Conservation (phyloP, 306 rosid genomes). For the Carpinus viminea region DNA sequence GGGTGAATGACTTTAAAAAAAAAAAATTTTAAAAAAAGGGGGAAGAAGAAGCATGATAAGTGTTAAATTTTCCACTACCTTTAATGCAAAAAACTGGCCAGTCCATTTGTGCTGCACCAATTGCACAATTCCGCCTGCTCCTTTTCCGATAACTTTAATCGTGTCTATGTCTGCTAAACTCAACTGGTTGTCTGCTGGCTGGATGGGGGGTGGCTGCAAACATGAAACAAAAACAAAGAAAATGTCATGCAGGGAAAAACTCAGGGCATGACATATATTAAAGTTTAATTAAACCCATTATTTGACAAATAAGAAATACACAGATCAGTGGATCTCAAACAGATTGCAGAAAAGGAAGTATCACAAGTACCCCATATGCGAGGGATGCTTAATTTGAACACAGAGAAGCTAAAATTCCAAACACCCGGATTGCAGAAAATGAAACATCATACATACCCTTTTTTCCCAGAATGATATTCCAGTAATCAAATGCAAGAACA, state of each 20-base stretch:
- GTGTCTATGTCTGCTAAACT: slow-evolving; percentile 66
- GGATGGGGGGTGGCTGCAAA: slow-evolving; percentile 86
- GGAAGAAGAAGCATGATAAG: slow-evolving; percentile 1
- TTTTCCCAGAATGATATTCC: slow-evolving; percentile 1
- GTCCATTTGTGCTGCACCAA: slow-evolving; percentile 99
- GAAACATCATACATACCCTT: not conserved
- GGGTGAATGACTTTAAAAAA: slow-evolving; percentile 5
- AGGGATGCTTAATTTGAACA: not conserved
- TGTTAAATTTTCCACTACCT: slow-evolving; percentile 53
- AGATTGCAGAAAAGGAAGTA: too few species aligned
- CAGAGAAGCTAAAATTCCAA: slow-evolving; percentile 6
- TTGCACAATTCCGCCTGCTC: slow-evolving; percentile 91
- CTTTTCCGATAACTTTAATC: slow-evolving; percentile 93
- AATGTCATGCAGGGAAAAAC: not conserved
- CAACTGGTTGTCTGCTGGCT: slow-evolving; percentile 77
- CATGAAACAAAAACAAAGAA: slow-evolving; percentile 32
- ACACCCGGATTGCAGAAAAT: slow-evolving; percentile 13
- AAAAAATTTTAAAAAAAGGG: too few species aligned
- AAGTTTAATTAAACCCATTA: too few species aligned
- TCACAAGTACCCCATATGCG: too few species aligned
- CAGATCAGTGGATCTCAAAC: not conserved
- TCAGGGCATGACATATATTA: not conserved
- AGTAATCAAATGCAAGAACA: slow-evolving; percentile 27
- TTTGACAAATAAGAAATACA: not conserved
- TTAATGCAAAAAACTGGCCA: slow-evolving; percentile 90